Percentiles rank a stretch among this genome's conserved stretches.
Conservation (phyloP, 2,329 filamentous ascomycete species). For the Pleurostoma richardsiae region DNA sequence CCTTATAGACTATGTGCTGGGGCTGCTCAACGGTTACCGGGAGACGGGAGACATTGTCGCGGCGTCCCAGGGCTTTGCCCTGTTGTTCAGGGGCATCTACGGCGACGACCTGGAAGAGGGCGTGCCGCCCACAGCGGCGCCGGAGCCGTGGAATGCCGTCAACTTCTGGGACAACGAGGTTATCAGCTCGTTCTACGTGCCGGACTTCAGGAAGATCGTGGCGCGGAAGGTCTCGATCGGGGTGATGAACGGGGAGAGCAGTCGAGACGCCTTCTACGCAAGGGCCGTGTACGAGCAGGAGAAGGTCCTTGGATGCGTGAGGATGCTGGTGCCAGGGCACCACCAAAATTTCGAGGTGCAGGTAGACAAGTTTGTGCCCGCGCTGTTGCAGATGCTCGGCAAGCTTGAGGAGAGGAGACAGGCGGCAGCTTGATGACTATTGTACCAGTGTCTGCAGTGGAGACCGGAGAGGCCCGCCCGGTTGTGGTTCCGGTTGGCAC, state of each 20-base stretch:
- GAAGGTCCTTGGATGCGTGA: slow-evolving; percentile 18
- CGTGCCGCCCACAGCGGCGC: slow-evolving; percentile 10
- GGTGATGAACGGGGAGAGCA: slow-evolving; percentile 17
- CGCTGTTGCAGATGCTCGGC: slow-evolving; percentile 16
- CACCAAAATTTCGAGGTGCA: slow-evolving; percentile 24
- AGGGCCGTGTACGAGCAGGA: slow-evolving; percentile 18
- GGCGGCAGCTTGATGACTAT: background rate
- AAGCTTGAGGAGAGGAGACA: background rate
- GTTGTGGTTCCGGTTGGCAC: too few species aligned
- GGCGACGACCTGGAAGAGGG: slow-evolving; percentile 19
- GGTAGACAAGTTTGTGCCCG: slow-evolving; percentile 18
- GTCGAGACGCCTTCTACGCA: slow-evolving; percentile 21
- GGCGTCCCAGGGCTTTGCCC: slow-evolving; percentile 11
- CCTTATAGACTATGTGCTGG: slow-evolving; percentile 15
- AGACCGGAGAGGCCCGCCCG: slow-evolving; percentile 1
- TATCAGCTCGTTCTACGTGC: slow-evolving; percentile 11
- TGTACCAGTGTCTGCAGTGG: background rate
- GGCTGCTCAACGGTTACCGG: slow-evolving; percentile 13
- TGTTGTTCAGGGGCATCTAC: slow-evolving; percentile 17
- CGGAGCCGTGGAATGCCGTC: slow-evolving; percentile 13
- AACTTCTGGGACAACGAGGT: slow-evolving; percentile 25
- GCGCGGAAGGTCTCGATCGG: slow-evolving; percentile 19
- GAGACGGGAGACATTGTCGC: slow-evolving; percentile 13
- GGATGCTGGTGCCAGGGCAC: slow-evolving; percentile 18
- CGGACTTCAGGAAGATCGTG: slow-evolving; percentile 17